These are phyloP conservation scores for Rhodofomes roseus DNA, from an alignment of 1,284 basidiomycete species.

Conservation along the genomic window DNA sequence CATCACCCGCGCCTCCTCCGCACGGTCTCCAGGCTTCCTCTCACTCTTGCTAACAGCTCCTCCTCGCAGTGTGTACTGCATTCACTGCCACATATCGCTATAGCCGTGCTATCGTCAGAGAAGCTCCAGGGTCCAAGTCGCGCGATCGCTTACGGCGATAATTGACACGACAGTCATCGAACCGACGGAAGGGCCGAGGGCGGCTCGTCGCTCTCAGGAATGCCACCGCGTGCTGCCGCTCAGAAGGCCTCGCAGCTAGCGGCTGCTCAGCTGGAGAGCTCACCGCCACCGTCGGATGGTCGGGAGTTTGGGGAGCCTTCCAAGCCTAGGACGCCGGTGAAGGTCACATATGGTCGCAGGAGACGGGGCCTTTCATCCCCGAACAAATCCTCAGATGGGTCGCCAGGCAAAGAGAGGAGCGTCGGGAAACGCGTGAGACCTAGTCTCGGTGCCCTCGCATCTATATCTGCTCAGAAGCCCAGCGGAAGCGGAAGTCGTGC, in stretches of 20 bases:
- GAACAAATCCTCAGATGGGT: background rate
- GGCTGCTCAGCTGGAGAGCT: conserved; percentile 25
- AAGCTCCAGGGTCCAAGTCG: background rate
- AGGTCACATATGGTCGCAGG: conserved; percentile 19
- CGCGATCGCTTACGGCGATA: background rate
- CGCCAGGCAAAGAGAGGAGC: background rate
- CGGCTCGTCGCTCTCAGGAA: background rate
- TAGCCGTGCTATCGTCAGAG: background rate
- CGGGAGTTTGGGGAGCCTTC: conserved; percentile 22
- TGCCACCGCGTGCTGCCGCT: conserved; percentile 23
- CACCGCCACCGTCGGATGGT: conserved; percentile 17
- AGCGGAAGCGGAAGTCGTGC: background rate
- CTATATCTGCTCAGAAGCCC: background rate
- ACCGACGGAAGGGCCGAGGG: background rate
- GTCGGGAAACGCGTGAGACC: background rate
- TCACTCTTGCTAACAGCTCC: background rate
- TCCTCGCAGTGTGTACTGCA: background rate
- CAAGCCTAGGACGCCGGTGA: conserved; percentile 12
- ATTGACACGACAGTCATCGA: background rate
- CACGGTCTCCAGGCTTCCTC: background rate
- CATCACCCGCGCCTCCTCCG: background rate
- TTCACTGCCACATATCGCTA: background rate
- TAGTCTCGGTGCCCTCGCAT: background rate
- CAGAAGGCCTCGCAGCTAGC: conserved; percentile 22
- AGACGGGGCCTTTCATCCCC: conserved; percentile 13